phyloP scores from a whole-genome alignment of 208 protist species.

The Lotmaria passim region DNA sequence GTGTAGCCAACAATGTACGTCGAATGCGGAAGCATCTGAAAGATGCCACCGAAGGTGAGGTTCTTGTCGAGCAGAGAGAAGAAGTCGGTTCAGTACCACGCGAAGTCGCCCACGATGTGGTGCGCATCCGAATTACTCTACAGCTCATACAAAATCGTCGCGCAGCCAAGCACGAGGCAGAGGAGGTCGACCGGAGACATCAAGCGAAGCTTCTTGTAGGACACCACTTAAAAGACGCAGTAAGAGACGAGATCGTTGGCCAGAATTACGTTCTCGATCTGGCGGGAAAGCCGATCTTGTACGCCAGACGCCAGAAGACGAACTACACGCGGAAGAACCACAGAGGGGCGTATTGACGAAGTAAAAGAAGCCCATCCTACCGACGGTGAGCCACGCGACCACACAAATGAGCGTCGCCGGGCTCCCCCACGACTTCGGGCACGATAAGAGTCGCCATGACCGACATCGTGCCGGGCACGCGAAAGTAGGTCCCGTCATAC shows the following conservation, averaged over 20 bases:
- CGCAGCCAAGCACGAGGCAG: constrained; percentile 69
- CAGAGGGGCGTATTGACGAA: constrained; percentile 41
- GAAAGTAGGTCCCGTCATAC: constrained; percentile 57
- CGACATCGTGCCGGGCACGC: constrained; percentile 72
- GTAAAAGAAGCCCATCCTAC: constrained; percentile 46
- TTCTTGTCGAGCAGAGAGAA: constrained; percentile 95
- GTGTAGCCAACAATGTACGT: constrained; percentile 96
- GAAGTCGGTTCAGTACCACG: constrained; percentile 98
- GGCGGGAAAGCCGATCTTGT: constrained; percentile 94
- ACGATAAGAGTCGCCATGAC: constrained; percentile 53
- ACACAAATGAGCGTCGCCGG: constrained; percentile 67
- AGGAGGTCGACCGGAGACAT: constrained; percentile 53
- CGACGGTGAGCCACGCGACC: constrained; percentile 33
- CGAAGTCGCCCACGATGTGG: constrained; percentile 95
- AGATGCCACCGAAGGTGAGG: constrained; percentile 95
- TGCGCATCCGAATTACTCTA: constrained; percentile 96
- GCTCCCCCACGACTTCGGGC: constrained; percentile 56
- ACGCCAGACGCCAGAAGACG: constrained; percentile 92
- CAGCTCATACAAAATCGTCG: constrained; percentile 86
- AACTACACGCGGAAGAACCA: constrained; percentile 90
- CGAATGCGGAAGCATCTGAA: constrained; percentile 94
- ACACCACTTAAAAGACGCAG: constrained; percentile 72
- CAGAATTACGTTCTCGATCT: constrained; percentile 94
- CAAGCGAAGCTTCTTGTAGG: constrained; percentile 51
- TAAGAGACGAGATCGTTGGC: constrained; percentile 91